These are phyloP conservation scores for Brasenia schreberi DNA, from an alignment of 164 flowering plant genomes.

Conservation along the genomic window DNA sequence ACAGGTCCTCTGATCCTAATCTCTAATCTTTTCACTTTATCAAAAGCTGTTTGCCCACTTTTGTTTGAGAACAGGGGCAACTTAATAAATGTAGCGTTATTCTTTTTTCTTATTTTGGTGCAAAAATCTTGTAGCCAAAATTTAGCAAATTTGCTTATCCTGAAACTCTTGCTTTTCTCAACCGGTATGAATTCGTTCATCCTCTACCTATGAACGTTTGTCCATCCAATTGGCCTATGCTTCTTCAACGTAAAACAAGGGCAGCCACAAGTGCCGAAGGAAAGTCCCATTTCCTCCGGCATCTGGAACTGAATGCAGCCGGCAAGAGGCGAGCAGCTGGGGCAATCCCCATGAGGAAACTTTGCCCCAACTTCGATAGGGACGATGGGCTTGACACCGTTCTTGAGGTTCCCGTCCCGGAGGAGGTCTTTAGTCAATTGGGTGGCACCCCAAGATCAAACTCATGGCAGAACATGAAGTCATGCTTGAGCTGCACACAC, in stretches of 20 bases:
- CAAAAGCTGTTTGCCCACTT: no score
- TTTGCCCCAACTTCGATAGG: conserved; percentile 71
- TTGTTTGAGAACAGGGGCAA: no score
- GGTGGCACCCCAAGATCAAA: conserved; percentile 6
- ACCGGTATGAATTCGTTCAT: no score
- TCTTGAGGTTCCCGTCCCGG: conserved; percentile 88
- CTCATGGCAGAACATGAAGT: conserved; percentile 44
- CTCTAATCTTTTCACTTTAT: no score
- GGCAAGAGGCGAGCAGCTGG: not conserved
- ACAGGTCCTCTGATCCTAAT: no score
- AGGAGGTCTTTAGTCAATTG: conserved; percentile 52
- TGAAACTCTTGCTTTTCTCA: no score
- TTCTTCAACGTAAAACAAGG: not conserved
- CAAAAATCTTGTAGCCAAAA: no score
- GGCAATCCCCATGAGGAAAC: conserved; percentile 50
- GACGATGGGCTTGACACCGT: conserved; percentile 88
- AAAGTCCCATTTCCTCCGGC: not conserved
- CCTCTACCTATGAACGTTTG: no score
- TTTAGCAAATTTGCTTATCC: no score
- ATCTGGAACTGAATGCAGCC: not conserved
- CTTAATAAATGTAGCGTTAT: no score
- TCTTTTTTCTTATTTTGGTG: no score
- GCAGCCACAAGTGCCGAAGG: not conserved
- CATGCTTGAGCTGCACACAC: conserved; percentile 34
- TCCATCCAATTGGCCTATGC: no score